Evolutionary conservation across 2,329 filamentous ascomycete species (phyloP).

Genomic region (Nemania abortiva): DNA sequence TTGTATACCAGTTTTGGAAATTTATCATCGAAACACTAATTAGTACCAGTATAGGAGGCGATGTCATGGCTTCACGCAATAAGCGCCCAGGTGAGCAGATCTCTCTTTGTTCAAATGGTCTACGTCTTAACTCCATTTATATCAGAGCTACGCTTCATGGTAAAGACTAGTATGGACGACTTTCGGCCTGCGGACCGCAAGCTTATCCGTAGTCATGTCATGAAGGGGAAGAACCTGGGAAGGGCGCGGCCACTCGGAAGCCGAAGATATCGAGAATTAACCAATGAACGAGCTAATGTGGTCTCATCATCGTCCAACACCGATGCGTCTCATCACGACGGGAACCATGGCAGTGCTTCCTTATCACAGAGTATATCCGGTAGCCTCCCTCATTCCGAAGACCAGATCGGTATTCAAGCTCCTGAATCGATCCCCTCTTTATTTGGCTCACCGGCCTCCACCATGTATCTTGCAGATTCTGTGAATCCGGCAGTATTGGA

Average conservation of each 20-base stretch:
- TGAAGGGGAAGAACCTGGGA: slow-evolving; percentile 57
- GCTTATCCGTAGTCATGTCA: slow-evolving; percentile 57
- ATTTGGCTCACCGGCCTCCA: slow-evolving; percentile 20
- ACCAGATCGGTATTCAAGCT: not conserved
- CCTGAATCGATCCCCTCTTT: not conserved
- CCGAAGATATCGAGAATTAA: not conserved
- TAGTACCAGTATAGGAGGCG: not conserved
- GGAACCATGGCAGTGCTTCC: not conserved
- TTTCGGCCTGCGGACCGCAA: slow-evolving; percentile 51
- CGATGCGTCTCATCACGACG: not conserved
- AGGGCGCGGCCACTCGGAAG: slow-evolving; percentile 40
- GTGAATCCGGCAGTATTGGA: slow-evolving; percentile 25
- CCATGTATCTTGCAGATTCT: slow-evolving; percentile 32
- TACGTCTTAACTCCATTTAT: not conserved
- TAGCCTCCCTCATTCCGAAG: not conserved
- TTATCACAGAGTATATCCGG: not conserved
- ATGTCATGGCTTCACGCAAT: slow-evolving; percentile 7
- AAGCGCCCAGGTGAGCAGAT: slow-evolving; percentile 1
- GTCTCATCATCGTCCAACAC: not conserved
- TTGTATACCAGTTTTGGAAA: slow-evolving; percentile 16
- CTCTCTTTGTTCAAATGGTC: not conserved
- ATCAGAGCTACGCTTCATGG: slow-evolving; percentile 48
- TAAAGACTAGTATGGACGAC: slow-evolving; percentile 48
- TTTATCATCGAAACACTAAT: not conserved
- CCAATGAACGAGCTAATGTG: not conserved